Base-by-base conservation (phyloP, 441 rosid genomes). In the Hypseocharis bilobata region DNA sequence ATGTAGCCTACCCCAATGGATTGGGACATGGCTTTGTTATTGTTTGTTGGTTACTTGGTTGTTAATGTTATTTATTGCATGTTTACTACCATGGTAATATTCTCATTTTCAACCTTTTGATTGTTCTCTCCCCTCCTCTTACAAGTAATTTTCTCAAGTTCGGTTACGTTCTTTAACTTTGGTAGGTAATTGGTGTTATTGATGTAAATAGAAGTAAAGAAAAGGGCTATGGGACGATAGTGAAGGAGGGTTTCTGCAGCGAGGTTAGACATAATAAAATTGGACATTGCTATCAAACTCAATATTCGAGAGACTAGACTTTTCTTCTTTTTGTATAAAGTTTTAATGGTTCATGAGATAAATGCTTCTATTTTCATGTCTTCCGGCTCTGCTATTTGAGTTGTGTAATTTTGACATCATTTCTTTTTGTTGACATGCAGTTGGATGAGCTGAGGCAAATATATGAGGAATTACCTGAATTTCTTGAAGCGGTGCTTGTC, bases 361-460 rank as follows among this genome's bases (percentile, higher is more conserved):
- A 40, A 11, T 32, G 65, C 29, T 63, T 30, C 61, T 10, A 38
- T 42, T 51, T 20, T 70, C 60, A 55, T 47, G 51, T 4, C 36
- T 66, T 14, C 61, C 71, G 13, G 28, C 42, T 30, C 28, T 59
- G 30, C 56, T 10, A 32, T 63, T 36, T 67, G 65, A 58, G 47
- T 62, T 36, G 19, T 22, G 5, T 44, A 29, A 45, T 58, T 11
- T 58, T 51, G 68, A 34, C 38, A 30, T 51, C 1, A 16, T 62
- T 55, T 13, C 44, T 68, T 70, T 63, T 63, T 60, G 23, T 55
- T 69, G 65, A 23, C 57, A 0, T 72, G 44, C 74, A 93, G 99
- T 81, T 93, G 81, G 99, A 93, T 70, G 99, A 93, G 77, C 81
- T 93, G 73, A 84, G 99, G 81, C 93, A 88, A 81, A 86, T 93